Evolutionary conservation across 352 stramenopile species (phyloP).

Genomic region (Plasmopara muralis): DNA sequence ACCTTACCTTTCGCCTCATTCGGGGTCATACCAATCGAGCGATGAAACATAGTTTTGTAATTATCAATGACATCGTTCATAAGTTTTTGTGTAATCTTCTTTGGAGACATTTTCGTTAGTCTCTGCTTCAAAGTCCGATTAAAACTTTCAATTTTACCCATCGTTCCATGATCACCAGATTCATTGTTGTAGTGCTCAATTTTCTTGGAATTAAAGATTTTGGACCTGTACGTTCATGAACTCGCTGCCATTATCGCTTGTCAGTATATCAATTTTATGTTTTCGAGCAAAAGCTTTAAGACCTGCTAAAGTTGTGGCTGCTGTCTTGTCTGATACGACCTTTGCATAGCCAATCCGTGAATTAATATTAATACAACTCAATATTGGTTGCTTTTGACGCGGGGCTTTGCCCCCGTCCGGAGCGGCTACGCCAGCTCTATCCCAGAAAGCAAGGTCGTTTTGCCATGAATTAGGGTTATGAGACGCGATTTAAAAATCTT

Average conservation of each 20-base stretch:
- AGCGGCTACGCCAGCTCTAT: no score
- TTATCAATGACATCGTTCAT: slow-evolving; percentile 21
- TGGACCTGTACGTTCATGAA: slow-evolving; percentile 1
- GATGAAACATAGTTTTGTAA: slow-evolving; percentile 32
- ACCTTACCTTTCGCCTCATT: slow-evolving; percentile 17
- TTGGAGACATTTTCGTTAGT: no score
- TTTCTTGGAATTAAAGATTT: background rate
- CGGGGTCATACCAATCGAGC: slow-evolving; percentile 16
- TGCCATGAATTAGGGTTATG: background rate
- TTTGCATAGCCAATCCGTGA: slow-evolving; percentile 31
- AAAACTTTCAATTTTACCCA: no score
- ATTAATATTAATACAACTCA: slow-evolving; percentile 29
- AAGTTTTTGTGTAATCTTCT: slow-evolving; percentile 1
- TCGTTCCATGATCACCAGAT: background rate
- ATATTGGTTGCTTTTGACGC: background rate
- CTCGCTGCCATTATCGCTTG: background rate
- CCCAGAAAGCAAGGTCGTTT: slow-evolving; percentile 1
- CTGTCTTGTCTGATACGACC: slow-evolving; percentile 30
- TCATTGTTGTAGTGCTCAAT: slow-evolving; percentile 3
- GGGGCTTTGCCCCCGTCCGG: no score
- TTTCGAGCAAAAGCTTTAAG: slow-evolving; percentile 9
- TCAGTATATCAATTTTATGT: background rate
- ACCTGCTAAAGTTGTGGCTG: slow-evolving; percentile 3
- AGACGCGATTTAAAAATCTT: slow-evolving; percentile 1
- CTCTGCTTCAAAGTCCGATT: no score